phyloP scores from a whole-genome alignment of 2,329 filamentous ascomycete genomes.

The Fonsecaea monophora region DNA sequence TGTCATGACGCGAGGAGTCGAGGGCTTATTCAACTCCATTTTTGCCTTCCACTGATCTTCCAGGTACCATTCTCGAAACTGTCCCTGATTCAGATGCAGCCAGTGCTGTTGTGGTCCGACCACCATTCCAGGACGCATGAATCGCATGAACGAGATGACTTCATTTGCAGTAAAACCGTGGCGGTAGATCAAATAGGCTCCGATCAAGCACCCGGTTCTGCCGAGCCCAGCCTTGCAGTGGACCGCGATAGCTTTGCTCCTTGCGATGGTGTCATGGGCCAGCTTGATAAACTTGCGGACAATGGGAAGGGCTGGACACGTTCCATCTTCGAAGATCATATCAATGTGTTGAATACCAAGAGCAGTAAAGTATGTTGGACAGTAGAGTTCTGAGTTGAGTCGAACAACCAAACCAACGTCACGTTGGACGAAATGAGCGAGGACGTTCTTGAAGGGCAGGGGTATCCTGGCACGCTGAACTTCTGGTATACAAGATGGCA shows the following conservation, averaged over 20 bases:
- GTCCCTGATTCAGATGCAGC: constrained; percentile 95
- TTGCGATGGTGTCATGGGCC: constrained; percentile 91
- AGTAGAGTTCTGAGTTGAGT: constrained; percentile 94
- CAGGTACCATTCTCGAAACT: constrained; percentile 98
- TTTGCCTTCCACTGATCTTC: constrained; percentile 81
- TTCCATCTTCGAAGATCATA: constrained; percentile 99
- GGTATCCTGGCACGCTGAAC: constrained; percentile 75
- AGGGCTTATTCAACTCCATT: constrained; percentile 68
- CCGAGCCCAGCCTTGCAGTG: constrained; percentile 98
- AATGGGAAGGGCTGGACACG: constrained; percentile 85
- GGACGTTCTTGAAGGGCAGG: constrained; percentile 91
- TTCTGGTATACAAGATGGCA: constrained; percentile 78
- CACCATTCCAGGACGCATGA: constrained; percentile 99
- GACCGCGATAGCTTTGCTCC: constrained; percentile 91
- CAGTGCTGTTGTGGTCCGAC: constrained; percentile 98
- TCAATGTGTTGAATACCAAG: constrained; percentile 94
- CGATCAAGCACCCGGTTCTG: constrained; percentile 93
- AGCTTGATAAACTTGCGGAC: constrained; percentile 94
- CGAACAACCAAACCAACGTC: constrained; percentile 93
- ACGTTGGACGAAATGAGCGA: constrained; percentile 84
- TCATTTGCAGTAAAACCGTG: constrained; percentile 98
- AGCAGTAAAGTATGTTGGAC: constrained; percentile 94
- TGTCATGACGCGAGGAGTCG: constrained; percentile 61
- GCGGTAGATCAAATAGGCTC: constrained; percentile 95
- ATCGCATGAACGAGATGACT: constrained; percentile 97